Percentiles rank a stretch among this genome's conserved stretches.
These are phyloP conservation scores for Tulasnella sp. DNA, from an alignment of 768 basidiomycete species.

Conservation along the genomic window DNA sequence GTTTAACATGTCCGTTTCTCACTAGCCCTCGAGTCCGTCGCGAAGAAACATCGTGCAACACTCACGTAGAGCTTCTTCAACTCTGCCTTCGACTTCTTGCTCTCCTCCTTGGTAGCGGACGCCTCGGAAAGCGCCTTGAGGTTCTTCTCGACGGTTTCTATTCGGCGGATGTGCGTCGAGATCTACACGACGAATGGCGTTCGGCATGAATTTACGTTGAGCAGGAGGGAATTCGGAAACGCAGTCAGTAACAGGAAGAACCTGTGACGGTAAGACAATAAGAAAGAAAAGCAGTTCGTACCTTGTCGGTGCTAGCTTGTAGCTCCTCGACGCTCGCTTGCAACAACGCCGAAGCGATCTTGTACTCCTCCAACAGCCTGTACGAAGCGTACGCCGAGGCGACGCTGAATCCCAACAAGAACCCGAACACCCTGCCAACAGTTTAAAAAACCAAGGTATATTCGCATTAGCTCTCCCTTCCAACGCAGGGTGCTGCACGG, in stretches of 20 bases:
- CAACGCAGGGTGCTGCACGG: slow-evolving; percentile 8
- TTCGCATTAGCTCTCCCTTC: not conserved
- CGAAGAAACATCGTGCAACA: too few relatives aligned
- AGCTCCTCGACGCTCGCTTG: slow-evolving; percentile 83
- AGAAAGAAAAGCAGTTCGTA: slow-evolving; percentile 19
- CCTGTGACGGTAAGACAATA: not conserved
- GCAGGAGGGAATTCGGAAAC: too few relatives aligned
- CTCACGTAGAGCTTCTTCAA: slow-evolving; percentile 63
- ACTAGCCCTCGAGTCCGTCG: too few relatives aligned
- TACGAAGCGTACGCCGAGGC: slow-evolving; percentile 82
- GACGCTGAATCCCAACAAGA: slow-evolving; percentile 81
- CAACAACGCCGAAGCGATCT: slow-evolving; percentile 72
- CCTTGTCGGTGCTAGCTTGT: slow-evolving; percentile 74
- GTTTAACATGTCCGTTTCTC: too few relatives aligned
- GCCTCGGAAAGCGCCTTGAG: slow-evolving; percentile 58
- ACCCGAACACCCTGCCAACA: slow-evolving; percentile 75
- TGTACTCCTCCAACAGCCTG: slow-evolving; percentile 82
- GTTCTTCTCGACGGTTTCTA: slow-evolving; percentile 84
- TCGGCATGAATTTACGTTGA: too few relatives aligned
- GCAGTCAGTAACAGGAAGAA: not conserved
- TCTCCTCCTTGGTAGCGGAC: slow-evolving; percentile 69
- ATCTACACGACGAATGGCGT: slow-evolving; percentile 35
- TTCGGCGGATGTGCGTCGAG: slow-evolving; percentile 68
- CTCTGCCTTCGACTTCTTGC: slow-evolving; percentile 62
- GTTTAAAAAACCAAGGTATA: not conserved